Conservation (phyloP, 345 rosid genomes). For the Bretschneidera sinensis region DNA sequence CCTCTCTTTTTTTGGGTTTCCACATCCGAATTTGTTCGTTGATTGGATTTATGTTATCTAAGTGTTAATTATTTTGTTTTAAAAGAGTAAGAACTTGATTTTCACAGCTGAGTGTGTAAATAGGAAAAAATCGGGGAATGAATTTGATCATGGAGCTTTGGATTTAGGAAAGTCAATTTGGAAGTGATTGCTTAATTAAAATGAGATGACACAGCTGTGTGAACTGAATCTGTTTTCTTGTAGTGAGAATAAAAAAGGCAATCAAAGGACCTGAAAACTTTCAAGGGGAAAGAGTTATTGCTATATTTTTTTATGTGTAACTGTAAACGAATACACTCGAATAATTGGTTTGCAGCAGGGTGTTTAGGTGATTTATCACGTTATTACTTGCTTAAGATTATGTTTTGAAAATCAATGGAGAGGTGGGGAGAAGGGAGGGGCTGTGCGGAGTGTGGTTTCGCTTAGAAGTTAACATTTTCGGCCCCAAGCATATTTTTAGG, state of each 20-base stretch:
- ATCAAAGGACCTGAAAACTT: neutral
- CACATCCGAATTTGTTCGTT: conserved; percentile 3
- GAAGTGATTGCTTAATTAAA: neutral
- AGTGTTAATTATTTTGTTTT: too few species aligned
- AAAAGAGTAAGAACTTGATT: conserved; percentile 2
- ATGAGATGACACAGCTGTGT: neutral
- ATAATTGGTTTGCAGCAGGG: neutral
- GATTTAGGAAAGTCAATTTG: neutral
- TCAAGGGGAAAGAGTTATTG: neutral
- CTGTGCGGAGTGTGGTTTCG: too few species aligned
- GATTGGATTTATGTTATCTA: too few species aligned
- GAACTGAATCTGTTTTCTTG: neutral
- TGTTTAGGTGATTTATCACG: too few species aligned
- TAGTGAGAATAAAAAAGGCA: neutral
- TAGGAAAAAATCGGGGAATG: too few species aligned
- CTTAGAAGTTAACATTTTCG: neutral
- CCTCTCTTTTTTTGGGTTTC: neutral
- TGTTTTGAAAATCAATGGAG: too few species aligned
- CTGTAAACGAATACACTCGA: neutral
- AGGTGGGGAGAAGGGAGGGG: too few species aligned
- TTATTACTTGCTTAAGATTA: neutral
- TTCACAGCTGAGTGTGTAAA: neutral
- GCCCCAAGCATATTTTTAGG: too few species aligned
- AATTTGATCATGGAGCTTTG: too few species aligned
- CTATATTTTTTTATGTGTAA: too few species aligned